Base-by-base conservation (phyloP, 306 rosid species). In the Sicyos edulis region DNA sequence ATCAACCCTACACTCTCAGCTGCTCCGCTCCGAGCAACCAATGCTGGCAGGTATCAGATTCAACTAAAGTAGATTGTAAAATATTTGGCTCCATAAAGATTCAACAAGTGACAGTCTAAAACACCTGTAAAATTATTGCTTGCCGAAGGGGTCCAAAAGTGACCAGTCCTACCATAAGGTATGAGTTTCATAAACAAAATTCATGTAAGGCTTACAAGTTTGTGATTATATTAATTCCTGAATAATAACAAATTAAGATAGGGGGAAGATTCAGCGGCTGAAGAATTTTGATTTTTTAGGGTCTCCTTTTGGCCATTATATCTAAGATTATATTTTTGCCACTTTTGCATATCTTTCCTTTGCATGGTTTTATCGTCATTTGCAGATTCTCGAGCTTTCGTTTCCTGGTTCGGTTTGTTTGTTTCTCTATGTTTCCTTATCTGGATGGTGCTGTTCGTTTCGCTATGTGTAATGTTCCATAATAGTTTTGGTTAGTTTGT, bases 131-230 rank as follows among this genome's bases (percentile, higher is more conserved):
- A 68, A 68, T 68, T 68, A 68, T 37, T 47, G 57, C 58, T 68
- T 47, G 44, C 55, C 42, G 45, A 26, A 53, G 24, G 29, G 52
- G 32, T 7, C 32, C 53, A 50, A 59, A 51, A 47, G 49, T 14
- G 21, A 64, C 7, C 9, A 56, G 58, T 49, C 58, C 72, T 50
- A 21, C 22, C 72, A 32, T 16, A 17, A 45, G 34, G 50, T 47
- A 47, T 21, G 73, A 69, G 73, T 53, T 69, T 51, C 71, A 44
- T 42, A 42, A 65, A 69, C 59, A 50, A 26, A 22, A 69, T 69
- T 69, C 73, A 69, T 69, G 59, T 69, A 69, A 50, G 59, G 58
- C 21, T 67, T 69, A 69, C 73, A 51, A 69, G 73, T 26, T 50
- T 49, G n/a, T 69, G 59, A 26, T 69, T 69, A 26, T 67, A 67